These are phyloP conservation scores for Digitaria exilis DNA, from an alignment of 202 grass and related monocot genomes.

Conservation along the genomic window DNA sequence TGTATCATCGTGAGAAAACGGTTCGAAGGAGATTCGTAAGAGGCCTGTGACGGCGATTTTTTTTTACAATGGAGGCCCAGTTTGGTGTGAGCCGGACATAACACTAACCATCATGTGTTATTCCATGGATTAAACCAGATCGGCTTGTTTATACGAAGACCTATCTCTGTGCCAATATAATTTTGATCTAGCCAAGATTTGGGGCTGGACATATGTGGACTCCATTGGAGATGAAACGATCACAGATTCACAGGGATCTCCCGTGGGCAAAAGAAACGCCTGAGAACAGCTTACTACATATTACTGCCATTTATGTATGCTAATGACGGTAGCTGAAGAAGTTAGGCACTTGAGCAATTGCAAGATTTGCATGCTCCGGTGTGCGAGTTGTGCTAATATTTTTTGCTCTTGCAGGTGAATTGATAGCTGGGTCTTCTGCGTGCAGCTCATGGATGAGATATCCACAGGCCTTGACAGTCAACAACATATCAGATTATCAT, in stretches of 20 bases:
- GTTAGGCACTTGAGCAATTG: no score
- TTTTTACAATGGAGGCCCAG: no score
- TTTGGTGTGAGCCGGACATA: no score
- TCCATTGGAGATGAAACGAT: constrained; percentile 98
- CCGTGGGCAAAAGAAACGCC: constrained; percentile 93
- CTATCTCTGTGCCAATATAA: constrained; percentile 42
- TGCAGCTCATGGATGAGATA: constrained; percentile 98
- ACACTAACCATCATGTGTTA: no score
- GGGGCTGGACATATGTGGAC: constrained; percentile 98
- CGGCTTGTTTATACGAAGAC: no score
- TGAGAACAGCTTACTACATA: constrained; percentile 70
- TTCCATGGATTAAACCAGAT: no score
- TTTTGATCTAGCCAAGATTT: constrained; percentile 99
- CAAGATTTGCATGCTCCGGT: no score
- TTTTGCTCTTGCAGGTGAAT: constrained; percentile 65
- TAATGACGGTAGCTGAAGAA: constrained; percentile 22
- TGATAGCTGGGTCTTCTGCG: constrained; percentile 83
- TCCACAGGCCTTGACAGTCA: constrained; percentile 97
- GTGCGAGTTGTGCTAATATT: constrained; percentile 37
- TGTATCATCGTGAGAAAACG: background rate
- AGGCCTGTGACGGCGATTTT: no score
- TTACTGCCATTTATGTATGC: constrained; percentile 26
- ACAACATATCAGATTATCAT: constrained; percentile 97
- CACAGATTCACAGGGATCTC: constrained; percentile 98
- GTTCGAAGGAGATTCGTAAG: background rate